These are phyloP conservation scores for Trapa incisa DNA, from an alignment of 345 rosid genomes.

Conservation along the genomic window DNA sequence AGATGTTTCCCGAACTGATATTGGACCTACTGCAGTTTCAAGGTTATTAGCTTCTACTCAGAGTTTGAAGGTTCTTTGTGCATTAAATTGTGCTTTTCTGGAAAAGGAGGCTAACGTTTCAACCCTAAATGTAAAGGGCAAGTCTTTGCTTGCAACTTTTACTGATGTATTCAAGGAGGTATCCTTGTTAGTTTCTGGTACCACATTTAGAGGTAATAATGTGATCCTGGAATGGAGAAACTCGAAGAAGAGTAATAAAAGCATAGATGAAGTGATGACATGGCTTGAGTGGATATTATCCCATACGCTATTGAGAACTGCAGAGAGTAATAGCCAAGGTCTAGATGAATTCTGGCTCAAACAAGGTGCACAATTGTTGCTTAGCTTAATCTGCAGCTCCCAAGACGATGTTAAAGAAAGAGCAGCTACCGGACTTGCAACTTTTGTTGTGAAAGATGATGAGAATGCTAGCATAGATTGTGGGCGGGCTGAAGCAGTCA, in stretches of 20 bases:
- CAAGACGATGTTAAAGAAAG: conserved; percentile 87
- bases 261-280: conserved; percentile 40
- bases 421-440: conserved; percentile 77
- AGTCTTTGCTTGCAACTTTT: conserved; percentile 41
- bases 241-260: conserved; percentile 26
- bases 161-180: conserved; percentile 48
- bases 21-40: conserved; percentile 44
- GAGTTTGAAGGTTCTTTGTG: conserved; percentile 64
- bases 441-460: conserved; percentile 75
- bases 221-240: conserved; percentile 47
- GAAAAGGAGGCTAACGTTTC: conserved; percentile 42
- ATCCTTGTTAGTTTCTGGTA: conserved; percentile 44
- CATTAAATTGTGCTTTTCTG: conserved; percentile 51
- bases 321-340: conserved; percentile 64
- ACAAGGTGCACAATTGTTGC: conserved; percentile 66
- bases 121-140: conserved; percentile 39
- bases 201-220: conserved; percentile 33
- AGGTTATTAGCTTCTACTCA: conserved; percentile 50
- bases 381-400: conserved; percentile 57
- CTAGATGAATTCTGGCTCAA: conserved; percentile 70
- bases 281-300: conserved; percentile 79
- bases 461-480: conserved; percentile 74
- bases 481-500: conserved; percentile 79
- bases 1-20: conserved; percentile 80
- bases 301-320: conserved; percentile 53